Base-by-base conservation (phyloP, 768 basidiomycete species). In the Boletus bicolor region DNA sequence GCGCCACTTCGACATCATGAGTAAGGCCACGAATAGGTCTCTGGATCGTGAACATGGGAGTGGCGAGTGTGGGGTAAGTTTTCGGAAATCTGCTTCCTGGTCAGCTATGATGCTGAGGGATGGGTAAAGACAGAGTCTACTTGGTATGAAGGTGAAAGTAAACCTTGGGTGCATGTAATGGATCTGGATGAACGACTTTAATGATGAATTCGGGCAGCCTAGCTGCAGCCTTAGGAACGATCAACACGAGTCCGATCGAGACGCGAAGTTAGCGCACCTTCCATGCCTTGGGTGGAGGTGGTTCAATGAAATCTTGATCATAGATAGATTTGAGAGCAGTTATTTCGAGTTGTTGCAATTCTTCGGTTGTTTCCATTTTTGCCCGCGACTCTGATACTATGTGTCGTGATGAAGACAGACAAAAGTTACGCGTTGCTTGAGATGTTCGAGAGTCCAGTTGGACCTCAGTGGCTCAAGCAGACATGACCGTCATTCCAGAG, bases 321-420 rank as follows among this genome's bases (percentile, higher is more conserved):
- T 88, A 93, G 57, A 93, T 93, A 57, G 89, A 86, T 68, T 83
- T 82, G 58, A 93, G 77, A 32, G 84, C 88, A 47, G 85, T 87
- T 58, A 93, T 87, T 78, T 93, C 91, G 62, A 76, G 72, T 56
- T 78, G 76, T 68, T 81, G 81, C 67, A 79, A 77, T 76, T 89
- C 86, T 75, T 85, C 83, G 56, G 80, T 78, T 57, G 83, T 80
- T 74, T 90, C 89, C 89, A 91, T 90, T 58, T 57, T 52, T 39
- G 52, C 35, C 28, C 19, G 42, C 60, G 52, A 58, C 7, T 30
- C 28, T 62, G 46, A n/a, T 44, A 26, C 21, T 41, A 39, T 44
- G 57, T 57, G 53, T 37, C n/a, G 45, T 51, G 55, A 51, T 53
- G 57, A 51, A 57, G 54, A 59, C 63, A 63, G 65, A 62, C 59